A percentile compares a stretch with the other conserved stretches of the same genome.
phyloP scores from a whole-genome alignment of 176 grass and related monocot species.

The Dendrocalamus sinicus region DNA sequence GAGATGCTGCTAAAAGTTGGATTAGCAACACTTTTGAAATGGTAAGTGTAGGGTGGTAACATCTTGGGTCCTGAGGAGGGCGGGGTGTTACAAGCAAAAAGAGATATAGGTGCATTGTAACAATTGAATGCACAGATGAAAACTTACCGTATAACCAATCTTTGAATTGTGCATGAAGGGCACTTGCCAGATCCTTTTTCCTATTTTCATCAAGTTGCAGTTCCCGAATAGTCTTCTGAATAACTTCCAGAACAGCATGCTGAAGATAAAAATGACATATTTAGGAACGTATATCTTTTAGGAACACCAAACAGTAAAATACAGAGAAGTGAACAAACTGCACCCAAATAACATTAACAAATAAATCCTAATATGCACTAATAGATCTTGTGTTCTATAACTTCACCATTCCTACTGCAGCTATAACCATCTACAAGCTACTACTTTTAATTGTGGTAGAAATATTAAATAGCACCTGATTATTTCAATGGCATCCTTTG shows the following conservation, averaged over 20 bases:
- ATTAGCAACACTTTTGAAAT: too few relatives aligned
- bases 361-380: conserved; percentile 7
- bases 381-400: background rate
- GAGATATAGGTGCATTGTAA: conserved; percentile 10
- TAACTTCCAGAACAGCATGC: conserved; percentile 72
- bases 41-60: too few relatives aligned
- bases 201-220: conserved; percentile 88
- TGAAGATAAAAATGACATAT: conserved; percentile 48
- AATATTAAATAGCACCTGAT: background rate
- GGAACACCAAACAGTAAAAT: conserved; percentile 19
- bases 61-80: too few relatives aligned
- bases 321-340: background rate
- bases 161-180: conserved; percentile 93
- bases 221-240: conserved; percentile 72
- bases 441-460: background rate
- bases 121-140: conserved; percentile 14
- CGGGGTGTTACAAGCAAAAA: background rate
- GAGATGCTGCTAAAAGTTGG: too few relatives aligned
- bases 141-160: conserved; percentile 96
- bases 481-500: background rate
- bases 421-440: background rate
- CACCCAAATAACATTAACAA: background rate
- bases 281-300: conserved; percentile 12
- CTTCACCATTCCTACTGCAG: background rate
- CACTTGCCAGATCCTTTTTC: conserved; percentile 75